These are phyloP conservation scores for Monosporascus ibericus DNA, from an alignment of 2,329 filamentous ascomycete species.

Conservation along the genomic window DNA sequence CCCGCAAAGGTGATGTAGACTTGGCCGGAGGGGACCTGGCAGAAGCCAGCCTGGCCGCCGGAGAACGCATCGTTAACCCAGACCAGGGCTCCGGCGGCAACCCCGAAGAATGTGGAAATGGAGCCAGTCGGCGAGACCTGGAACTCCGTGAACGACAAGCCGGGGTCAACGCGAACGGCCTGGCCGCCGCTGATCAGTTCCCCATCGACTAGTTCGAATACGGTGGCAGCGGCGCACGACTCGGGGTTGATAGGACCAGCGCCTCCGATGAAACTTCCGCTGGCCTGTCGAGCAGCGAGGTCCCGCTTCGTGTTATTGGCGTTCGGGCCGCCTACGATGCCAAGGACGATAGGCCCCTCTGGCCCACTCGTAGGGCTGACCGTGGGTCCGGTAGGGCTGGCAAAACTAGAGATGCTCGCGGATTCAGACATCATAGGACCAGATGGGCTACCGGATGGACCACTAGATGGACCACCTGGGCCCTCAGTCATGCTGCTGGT, in stretches of 20 bases:
- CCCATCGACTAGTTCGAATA: slow-evolving; percentile 9
- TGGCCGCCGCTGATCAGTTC: slow-evolving; percentile 6
- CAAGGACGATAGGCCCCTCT: too few relatives aligned
- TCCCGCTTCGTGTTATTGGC: neutral
- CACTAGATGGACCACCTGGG: neutral
- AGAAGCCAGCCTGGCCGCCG: slow-evolving; percentile 9
- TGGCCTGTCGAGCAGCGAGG: neutral
- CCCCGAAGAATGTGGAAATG: slow-evolving; percentile 2
- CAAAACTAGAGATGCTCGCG: too few relatives aligned
- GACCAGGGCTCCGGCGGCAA: slow-evolving; percentile 1
- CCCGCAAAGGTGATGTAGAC: slow-evolving; percentile 6
- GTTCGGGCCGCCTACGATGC: neutral
- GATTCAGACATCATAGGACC: too few relatives aligned
- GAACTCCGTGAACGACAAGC: slow-evolving; percentile 4
- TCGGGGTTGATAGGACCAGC: slow-evolving; percentile 7
- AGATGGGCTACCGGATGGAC: neutral
- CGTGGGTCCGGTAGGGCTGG: too few relatives aligned
- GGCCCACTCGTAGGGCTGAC: too few relatives aligned
- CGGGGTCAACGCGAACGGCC: slow-evolving; percentile 6
- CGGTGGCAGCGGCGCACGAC: slow-evolving; percentile 8
- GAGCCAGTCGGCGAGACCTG: neutral
- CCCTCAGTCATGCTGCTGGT: too few relatives aligned
- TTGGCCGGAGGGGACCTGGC: slow-evolving; percentile 5
- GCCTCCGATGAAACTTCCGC: slow-evolving; percentile 7
- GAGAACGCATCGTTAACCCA: slow-evolving; percentile 12